Percentiles rank a stretch among this genome's conserved stretches.
phyloP scores from a whole-genome alignment of 805 yeast genomes.

The Barnettozyma pratensis region DNA sequence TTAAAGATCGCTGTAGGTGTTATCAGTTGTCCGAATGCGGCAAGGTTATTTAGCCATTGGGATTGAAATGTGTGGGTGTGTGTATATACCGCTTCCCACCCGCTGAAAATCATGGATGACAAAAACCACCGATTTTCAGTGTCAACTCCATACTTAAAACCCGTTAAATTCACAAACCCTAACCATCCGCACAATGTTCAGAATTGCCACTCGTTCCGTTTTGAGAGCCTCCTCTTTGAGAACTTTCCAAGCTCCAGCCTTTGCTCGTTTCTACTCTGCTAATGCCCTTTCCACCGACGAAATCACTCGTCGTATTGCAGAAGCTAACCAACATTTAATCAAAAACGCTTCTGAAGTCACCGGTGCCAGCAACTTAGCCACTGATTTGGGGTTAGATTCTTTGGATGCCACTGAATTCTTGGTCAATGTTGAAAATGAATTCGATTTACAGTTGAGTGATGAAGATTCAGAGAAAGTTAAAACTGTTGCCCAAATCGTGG shows the following conservation, averaged over 20 bases:
- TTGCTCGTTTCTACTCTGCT: constrained; percentile 47
- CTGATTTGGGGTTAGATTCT: constrained; percentile 84
- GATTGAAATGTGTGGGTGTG: not conserved
- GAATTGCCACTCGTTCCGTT: constrained; percentile 39
- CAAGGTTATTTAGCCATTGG: no score
- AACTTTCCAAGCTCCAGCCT: constrained; percentile 19
- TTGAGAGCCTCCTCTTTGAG: constrained; percentile 32
- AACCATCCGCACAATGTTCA: constrained; percentile 36
- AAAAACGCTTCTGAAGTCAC: constrained; percentile 46
- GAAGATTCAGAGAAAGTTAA: constrained; percentile 90
- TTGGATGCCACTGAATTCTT: constrained; percentile 93
- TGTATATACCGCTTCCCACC: not conserved
- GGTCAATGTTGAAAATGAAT: constrained; percentile 93
- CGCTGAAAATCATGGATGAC: not conserved
- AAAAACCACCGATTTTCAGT: not conserved
- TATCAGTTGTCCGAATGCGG: not conserved
- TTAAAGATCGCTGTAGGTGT: not conserved
- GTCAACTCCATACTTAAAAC: no score
- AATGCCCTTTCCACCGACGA: constrained; percentile 70
- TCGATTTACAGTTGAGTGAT: constrained; percentile 81
- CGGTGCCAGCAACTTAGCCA: constrained; percentile 33
- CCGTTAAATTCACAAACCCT: no score
- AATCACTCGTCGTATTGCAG: constrained; percentile 75
- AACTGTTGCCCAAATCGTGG: constrained; percentile 90
- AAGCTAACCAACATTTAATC: constrained; percentile 65